Evolutionary conservation across 495 filamentous ascomycete species (phyloP), one percentile per base, ranked within the genome.

Genomic region (Chlorociboria aeruginascens): DNA sequence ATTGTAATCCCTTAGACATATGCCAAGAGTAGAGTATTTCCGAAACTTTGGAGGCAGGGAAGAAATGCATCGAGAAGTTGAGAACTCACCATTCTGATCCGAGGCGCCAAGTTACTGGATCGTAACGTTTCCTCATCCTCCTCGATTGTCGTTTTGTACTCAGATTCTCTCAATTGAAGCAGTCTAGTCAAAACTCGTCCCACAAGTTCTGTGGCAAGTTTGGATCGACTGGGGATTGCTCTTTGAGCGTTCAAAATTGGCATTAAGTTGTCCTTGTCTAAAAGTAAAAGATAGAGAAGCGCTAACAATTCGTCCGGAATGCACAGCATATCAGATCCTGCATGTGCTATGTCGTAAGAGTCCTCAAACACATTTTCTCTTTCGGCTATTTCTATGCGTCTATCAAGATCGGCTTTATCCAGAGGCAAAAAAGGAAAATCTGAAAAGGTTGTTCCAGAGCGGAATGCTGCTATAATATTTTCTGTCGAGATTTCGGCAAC

Each of bases 401-500:
- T 51, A 30, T 62, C 52, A 6, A 57, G 16, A 6, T 62, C 56
- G 6, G 56, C 52, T 37, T 52, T 38, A 29, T 52, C 54, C 6
- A 63, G 54, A 31, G 39, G 51, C n/a, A 8, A 2, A 16, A 31
- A n/a, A 31, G 20, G 20, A 4, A 9, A 9, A 13, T 14, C 12
- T 28, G 25, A 20, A 9, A 14, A n/a, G 6, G 11, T 63, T 25
- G 20, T 25, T 20, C 56, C 61, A 20, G 69, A 36, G 29, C 45
- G 34, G 25, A 59, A 16, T 3, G 62, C 49, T 0, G 52, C 44
- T 47, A 79, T 66, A 12, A 93, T 64, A 1, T 72, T 51, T 0
- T 63, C 56, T 55, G 79, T 66, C 2, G 81, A 70, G 14, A 97
- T 51, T 61, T 97, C 90, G 0, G 83, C 78, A 6, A 95, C 89